These are phyloP conservation scores for Populus simonii DNA, from an alignment of 345 rosid species.

Conservation along the genomic window DNA sequence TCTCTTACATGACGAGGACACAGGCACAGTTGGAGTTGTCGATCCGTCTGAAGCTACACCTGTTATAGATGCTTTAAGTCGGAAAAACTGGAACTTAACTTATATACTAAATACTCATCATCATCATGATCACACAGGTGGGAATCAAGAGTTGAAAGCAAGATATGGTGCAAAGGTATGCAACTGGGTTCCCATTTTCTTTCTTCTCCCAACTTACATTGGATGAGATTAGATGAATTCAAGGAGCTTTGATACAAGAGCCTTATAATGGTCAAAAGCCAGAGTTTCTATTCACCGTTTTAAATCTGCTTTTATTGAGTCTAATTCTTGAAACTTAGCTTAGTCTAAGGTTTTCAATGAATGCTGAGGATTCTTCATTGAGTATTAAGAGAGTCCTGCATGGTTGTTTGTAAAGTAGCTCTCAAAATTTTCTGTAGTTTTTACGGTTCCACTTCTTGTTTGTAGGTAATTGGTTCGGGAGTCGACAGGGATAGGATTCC, in stretches of 20 bases:
- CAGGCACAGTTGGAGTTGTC: slow-evolving; percentile 98
- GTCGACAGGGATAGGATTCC: slow-evolving; percentile 76
- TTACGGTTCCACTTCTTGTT: slow-evolving; percentile 17
- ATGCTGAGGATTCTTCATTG: background rate
- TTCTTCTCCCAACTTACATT: background rate
- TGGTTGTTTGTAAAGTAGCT: background rate
- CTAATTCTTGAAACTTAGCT: background rate
- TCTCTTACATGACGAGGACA: slow-evolving; percentile 86
- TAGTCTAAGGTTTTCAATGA: background rate
- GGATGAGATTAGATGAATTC: background rate
- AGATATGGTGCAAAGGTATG: slow-evolving; percentile 98
- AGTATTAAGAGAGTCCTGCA: background rate
- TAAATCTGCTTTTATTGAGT: background rate
- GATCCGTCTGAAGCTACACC: slow-evolving; percentile 96
- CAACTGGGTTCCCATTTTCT: slow-evolving; percentile 10
- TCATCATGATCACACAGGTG: slow-evolving; percentile 85
- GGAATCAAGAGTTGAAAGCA: slow-evolving; percentile 88
- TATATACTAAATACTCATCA: slow-evolving; percentile 97
- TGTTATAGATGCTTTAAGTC: slow-evolving; percentile 74
- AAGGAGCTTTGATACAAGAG: background rate
- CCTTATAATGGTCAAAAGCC: background rate
- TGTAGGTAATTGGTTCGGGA: slow-evolving; percentile 89
- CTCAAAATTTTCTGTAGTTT: background rate
- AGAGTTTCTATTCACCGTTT: background rate
- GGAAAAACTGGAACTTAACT: slow-evolving; percentile 75